A percentile compares a stretch with the other conserved stretches of the same genome.
These are phyloP conservation scores for Moesziomyces globuligerus DNA, from an alignment of 1,284 basidiomycete genomes.

Conservation along the genomic window DNA sequence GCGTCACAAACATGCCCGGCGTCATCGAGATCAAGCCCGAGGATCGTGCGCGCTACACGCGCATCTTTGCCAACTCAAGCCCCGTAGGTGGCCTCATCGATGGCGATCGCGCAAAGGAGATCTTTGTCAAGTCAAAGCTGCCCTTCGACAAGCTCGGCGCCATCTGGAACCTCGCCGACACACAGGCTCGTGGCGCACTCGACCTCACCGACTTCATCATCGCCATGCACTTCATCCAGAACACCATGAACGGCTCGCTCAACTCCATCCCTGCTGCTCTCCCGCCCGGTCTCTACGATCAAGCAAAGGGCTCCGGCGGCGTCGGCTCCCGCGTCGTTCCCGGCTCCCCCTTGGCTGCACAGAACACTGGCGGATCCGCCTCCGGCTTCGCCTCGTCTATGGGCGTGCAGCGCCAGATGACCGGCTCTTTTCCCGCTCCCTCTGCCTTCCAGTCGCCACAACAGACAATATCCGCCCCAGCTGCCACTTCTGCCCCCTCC, in stretches of 20 bases:
- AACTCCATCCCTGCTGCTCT: conserved; percentile 79
- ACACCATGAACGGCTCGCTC: conserved; percentile 80
- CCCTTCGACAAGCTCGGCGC: conserved; percentile 87
- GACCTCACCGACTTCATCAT: conserved; percentile 93
- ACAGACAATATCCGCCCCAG: conserved; percentile 49
- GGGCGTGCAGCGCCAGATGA: conserved; percentile 44
- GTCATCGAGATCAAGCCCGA: conserved; percentile 59
- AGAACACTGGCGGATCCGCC: conserved; percentile 54
- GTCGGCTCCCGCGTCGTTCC: conserved; percentile 34
- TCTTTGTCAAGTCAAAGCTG: conserved; percentile 93
- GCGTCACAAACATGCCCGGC: conserved; percentile 30
- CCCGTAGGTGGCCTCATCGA: conserved; percentile 61
- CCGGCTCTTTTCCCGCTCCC: conserved; percentile 56
- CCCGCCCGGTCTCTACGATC: conserved; percentile 91
- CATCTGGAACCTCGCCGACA: conserved; percentile 97
- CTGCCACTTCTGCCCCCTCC: conserved; percentile 17
- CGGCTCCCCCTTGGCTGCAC: conserved; percentile 45
- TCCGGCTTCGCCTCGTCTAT: conserved; percentile 29
- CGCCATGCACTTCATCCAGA: conserved; percentile 92
- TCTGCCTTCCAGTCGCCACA: conserved; percentile 72
- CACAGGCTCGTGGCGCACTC: conserved; percentile 86
- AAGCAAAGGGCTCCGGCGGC: conserved; percentile 68
- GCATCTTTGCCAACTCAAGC: conserved; percentile 65
- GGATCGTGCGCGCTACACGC: conserved; percentile 65
- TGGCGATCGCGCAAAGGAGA: conserved; percentile 89